Percentiles rank a stretch among this genome's conserved stretches.
phyloP scores from a whole-genome alignment of 208 protist species.

The Acanthamoeba divionensis region DNA sequence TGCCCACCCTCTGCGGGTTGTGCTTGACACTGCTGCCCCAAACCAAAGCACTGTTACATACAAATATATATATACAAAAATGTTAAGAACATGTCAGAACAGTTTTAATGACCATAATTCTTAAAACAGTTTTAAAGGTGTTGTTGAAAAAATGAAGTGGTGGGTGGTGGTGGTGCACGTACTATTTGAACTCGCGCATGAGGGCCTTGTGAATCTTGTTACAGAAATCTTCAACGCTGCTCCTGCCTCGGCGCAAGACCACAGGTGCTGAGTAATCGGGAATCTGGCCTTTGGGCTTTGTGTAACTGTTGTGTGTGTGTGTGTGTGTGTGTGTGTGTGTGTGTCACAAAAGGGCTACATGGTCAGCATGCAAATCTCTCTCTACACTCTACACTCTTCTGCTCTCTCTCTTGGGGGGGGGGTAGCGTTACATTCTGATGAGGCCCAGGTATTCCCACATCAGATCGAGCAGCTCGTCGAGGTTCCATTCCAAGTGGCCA shows the following conservation, averaged over 20 bases:
- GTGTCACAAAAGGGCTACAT: neutral
- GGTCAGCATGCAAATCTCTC: neutral
- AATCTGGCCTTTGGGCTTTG: slow-evolving; percentile 95
- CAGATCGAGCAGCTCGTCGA: slow-evolving; percentile 96
- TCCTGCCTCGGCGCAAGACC: slow-evolving; percentile 87
- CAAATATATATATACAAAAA: neutral
- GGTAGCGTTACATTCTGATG: slow-evolving; percentile 88
- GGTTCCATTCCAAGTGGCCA: slow-evolving; percentile 95
- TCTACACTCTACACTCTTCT: no score
- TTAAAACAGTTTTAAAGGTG: neutral
- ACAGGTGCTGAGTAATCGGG: slow-evolving; percentile 97
- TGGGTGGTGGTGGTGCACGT: neutral
- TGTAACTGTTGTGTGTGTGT: slow-evolving; percentile 80
- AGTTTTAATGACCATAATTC: neutral
- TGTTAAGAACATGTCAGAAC: neutral
- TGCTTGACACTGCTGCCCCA: slow-evolving; percentile 97
- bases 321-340: slow-evolving; percentile 11
- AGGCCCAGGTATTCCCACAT: slow-evolving; percentile 98
- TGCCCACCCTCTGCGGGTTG: slow-evolving; percentile 94
- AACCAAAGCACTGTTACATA: slow-evolving; percentile 89
- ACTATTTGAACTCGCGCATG: slow-evolving; percentile 95
- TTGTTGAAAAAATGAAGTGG: neutral
- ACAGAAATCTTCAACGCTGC: slow-evolving; percentile 95
- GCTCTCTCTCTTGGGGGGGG: no score
- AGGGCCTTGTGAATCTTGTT: slow-evolving; percentile 95